phyloP scores from a whole-genome alignment of 352 stramenopile genomes.

The Blastocystis sp. region DNA sequence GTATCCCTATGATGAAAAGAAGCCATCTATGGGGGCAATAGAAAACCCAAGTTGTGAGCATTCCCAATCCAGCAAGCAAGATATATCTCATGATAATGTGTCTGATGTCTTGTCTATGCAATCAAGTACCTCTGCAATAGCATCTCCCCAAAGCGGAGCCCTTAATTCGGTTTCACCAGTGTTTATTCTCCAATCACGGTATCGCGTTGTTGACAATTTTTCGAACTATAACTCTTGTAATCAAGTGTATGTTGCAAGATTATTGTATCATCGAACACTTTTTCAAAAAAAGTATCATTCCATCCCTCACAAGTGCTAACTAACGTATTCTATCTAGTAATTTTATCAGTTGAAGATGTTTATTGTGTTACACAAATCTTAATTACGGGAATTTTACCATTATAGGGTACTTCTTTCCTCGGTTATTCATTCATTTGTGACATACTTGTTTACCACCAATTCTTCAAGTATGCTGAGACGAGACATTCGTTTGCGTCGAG shows the following conservation, averaged over 20 bases:
- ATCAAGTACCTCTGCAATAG: too few species aligned
- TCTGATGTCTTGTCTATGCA: too few species aligned
- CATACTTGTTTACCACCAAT: background rate
- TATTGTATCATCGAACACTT: slow-evolving; percentile 38
- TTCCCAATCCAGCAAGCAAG: background rate
- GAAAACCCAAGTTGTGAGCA: background rate
- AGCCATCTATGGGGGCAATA: background rate
- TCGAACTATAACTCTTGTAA: background rate
- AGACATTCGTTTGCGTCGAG: slow-evolving; percentile 90
- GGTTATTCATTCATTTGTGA: background rate
- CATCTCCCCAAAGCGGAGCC: background rate
- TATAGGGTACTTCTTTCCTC: background rate
- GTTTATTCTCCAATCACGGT: background rate
- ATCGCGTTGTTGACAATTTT: background rate
- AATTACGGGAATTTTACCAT: background rate
- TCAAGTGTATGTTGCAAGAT: slow-evolving; percentile 3
- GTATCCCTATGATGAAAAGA: background rate
- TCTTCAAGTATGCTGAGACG: slow-evolving; percentile 68
- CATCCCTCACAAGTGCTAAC: background rate
- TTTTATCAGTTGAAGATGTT: background rate
- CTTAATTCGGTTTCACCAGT: background rate
- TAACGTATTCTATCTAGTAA: background rate
- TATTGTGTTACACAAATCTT: background rate
- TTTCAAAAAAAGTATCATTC: background rate
- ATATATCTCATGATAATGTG: background rate